Evolutionary conservation across 768 basidiomycete genomes (phyloP).

Genomic region (Tephrocybe sp.): DNA sequence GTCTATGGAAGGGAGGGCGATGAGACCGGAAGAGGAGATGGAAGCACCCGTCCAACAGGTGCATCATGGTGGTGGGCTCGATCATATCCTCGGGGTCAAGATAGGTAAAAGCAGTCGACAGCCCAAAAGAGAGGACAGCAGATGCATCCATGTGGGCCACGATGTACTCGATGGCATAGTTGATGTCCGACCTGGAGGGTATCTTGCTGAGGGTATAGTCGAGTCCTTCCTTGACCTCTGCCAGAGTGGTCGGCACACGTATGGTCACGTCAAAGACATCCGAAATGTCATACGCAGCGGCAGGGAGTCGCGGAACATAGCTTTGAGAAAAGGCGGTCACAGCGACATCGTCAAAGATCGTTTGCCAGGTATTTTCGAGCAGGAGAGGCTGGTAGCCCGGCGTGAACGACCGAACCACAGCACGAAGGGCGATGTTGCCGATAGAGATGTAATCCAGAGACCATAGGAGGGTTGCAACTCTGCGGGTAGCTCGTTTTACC

Average conservation of each 20-base stretch:
- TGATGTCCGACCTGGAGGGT: too few relatives aligned
- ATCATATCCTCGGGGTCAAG: background rate
- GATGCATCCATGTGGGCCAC: conserved; percentile 6
- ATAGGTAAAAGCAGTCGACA: background rate
- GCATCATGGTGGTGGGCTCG: background rate
- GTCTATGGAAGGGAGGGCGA: conserved; percentile 1
- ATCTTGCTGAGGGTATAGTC: too few relatives aligned
- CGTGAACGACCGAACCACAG: conserved; percentile 10
- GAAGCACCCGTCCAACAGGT: background rate
- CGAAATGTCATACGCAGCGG: background rate
- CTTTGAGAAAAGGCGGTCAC: background rate
- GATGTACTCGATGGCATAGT: conserved; percentile 1
- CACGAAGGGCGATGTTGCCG: conserved; percentile 8
- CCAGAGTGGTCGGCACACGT: background rate
- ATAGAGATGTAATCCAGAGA: conserved; percentile 4
- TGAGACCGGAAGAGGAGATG: background rate
- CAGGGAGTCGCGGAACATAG: background rate
- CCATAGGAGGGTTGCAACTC: background rate
- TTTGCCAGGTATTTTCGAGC: background rate
- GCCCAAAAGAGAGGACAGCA: conserved; percentile 5
- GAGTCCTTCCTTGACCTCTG: too few relatives aligned
- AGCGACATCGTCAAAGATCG: background rate
- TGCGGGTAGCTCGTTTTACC: background rate
- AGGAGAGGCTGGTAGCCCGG: conserved; percentile 1
- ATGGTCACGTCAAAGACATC: background rate